Conservation (phyloP, 2,329 filamentous ascomycete species). For the Aspergillus ustus region DNA sequence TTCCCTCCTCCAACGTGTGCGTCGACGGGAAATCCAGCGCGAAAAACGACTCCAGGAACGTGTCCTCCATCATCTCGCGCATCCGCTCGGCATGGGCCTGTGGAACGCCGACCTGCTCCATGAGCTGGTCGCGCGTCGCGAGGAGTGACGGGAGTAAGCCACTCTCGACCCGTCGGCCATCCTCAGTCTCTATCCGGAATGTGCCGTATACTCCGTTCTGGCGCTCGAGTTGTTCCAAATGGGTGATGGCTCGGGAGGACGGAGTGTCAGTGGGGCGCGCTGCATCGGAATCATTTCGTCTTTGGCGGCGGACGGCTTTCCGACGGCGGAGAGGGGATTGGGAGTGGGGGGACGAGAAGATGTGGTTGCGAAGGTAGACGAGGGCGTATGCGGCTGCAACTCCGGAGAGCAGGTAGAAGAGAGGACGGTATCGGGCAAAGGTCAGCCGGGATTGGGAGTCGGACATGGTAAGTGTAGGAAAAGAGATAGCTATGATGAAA, state of each 20-base stretch:
- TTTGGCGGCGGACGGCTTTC: slow-evolving; percentile 44
- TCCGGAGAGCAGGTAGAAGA: slow-evolving; percentile 48
- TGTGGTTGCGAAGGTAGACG: slow-evolving; percentile 43
- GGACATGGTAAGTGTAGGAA: slow-evolving; percentile 31
- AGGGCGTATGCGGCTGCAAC: slow-evolving; percentile 49
- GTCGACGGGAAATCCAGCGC: slow-evolving; percentile 45
- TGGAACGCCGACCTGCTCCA: slow-evolving; percentile 45
- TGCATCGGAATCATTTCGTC: slow-evolving; percentile 35
- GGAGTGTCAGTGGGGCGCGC: slow-evolving; percentile 34
- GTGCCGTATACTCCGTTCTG: slow-evolving; percentile 49
- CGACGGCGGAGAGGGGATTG: slow-evolving; percentile 42
- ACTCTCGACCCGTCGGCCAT: slow-evolving; percentile 47
- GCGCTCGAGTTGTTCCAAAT: slow-evolving; percentile 45
- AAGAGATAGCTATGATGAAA: slow-evolving; percentile 10
- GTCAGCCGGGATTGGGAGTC: slow-evolving; percentile 35
- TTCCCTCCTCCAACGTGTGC: slow-evolving; percentile 40
- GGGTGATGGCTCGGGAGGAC: slow-evolving; percentile 43
- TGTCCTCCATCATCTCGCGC: slow-evolving; percentile 50
- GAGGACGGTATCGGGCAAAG: slow-evolving; percentile 46
- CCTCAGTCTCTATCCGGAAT: slow-evolving; percentile 48
- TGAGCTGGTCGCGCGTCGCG: slow-evolving; percentile 47
- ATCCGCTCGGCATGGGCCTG: slow-evolving; percentile 45
- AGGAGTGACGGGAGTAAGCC: slow-evolving; percentile 48
- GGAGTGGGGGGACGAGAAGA: slow-evolving; percentile 31
- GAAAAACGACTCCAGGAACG: slow-evolving; percentile 49